These are phyloP conservation scores for Aspergillus nomiae DNA, from an alignment of 2,329 filamentous ascomycete genomes.

Conservation along the genomic window DNA sequence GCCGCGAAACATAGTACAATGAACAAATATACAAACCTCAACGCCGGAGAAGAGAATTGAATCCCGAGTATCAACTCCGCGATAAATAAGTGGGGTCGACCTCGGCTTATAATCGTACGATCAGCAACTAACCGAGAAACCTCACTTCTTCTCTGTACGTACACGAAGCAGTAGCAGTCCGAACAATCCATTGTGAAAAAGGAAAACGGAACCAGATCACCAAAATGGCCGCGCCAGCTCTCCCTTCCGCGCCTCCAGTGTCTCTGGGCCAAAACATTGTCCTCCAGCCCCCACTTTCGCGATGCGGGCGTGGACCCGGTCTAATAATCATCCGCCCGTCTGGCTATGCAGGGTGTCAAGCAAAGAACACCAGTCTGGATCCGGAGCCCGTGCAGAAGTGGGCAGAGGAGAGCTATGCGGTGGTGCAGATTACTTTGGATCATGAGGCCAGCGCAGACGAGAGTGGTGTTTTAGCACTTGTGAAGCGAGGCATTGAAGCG, in stretches of 20 bases:
- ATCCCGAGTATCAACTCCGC: not conserved
- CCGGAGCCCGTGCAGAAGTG: slow-evolving; percentile 65
- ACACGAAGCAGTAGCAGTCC: not conserved
- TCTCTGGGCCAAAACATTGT: slow-evolving; percentile 8
- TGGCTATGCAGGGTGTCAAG: slow-evolving; percentile 25
- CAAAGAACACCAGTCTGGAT: slow-evolving; percentile 44
- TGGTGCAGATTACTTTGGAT: slow-evolving; percentile 54
- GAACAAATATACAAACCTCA: not conserved
- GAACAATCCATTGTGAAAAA: not conserved
- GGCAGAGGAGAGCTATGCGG: slow-evolving; percentile 70
- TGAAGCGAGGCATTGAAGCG: slow-evolving; percentile 17
- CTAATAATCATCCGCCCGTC: slow-evolving; percentile 49
- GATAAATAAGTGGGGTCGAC: not conserved
- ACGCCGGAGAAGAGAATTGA: not conserved
- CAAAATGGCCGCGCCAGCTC: not conserved
- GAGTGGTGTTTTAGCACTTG: slow-evolving; percentile 3
- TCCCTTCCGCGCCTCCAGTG: not conserved
- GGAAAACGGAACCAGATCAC: not conserved
- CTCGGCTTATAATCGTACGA: not conserved
- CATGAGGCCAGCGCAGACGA: slow-evolving; percentile 14
- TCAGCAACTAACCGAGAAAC: not conserved
- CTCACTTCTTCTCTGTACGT: not conserved
- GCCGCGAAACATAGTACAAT: not conserved
- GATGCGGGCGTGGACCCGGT: slow-evolving; percentile 51
- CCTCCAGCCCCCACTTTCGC: slow-evolving; percentile 50